Conservation (phyloP, 176 grass and related monocot genomes). For the Phyllostachys edulis region DNA sequence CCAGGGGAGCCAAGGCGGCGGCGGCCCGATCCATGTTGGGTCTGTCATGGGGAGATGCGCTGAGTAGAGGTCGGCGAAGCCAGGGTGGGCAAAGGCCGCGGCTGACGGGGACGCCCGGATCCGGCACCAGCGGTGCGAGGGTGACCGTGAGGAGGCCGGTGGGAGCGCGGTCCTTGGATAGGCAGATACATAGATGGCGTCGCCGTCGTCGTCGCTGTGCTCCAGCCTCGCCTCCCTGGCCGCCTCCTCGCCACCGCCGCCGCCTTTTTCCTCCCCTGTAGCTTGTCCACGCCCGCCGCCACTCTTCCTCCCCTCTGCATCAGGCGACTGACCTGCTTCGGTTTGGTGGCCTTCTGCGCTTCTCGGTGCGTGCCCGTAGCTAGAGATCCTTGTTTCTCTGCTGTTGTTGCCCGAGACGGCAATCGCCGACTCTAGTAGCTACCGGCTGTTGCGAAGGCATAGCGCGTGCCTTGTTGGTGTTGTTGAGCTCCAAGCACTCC, state of each 20-base stretch:
- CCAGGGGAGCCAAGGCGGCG: no score
- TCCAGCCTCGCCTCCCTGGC: constrained; percentile 48
- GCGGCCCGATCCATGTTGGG: no score
- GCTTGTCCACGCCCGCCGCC: not conserved
- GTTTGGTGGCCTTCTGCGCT: not conserved
- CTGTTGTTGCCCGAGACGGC: not conserved
- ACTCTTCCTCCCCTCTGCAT: not conserved
- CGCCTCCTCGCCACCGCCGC: constrained; percentile 31
- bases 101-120: no score
- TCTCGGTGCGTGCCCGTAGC: not conserved
- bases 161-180: no score
- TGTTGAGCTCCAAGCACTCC: not conserved
- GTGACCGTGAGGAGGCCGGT: no score
- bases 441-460: not conserved
- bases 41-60: no score
- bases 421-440: not conserved
- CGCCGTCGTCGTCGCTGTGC: constrained; percentile 52
- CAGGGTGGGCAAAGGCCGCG: no score
- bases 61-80: no score
- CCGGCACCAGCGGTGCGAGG: no score
- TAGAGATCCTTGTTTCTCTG: not conserved
- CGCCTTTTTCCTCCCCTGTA: constrained; percentile 31
- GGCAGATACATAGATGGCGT: constrained; percentile 32
- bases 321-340: not conserved
- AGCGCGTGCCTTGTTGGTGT: not conserved